Evolutionary conservation across 306 rosid species (phyloP), one percentile per base, ranked within the genome.

Genomic region (Cajanus cajan): DNA sequence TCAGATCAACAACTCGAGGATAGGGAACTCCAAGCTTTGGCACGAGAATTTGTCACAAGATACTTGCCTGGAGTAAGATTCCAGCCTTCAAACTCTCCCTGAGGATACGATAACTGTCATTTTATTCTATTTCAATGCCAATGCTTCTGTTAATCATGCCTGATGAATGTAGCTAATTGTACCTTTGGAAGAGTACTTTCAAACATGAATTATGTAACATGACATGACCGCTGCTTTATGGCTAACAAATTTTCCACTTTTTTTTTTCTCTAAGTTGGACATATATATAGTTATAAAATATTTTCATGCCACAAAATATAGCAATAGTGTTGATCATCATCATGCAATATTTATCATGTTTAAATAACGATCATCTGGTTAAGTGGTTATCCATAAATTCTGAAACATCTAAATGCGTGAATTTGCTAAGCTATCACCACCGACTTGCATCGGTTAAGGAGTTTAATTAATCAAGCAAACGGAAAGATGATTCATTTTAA

Each of bases 11-110:
- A 87, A 71, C 54, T 71, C 2, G 85, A 86, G 5, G 83, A 83
- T 8, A 83, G 74, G 4, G 93, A 92, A 67, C 90, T 94, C 55
- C 96, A 89, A 18, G 84, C 85, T 72, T 19, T 91, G 79, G 94
- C 96, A 36, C 45, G 87, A 70, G 88, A 94, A 14, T 86, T 89
- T 39, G 91, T 90, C 8, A 79, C 87, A 13, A 90, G 90, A 79
- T 88, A 73, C 77, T 80, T 90, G 86, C 92, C 94, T 0, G 93
- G 89, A 39, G 90, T 91, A 5, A 85, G 90, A 84, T 71, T 82
- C 85, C 85, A 85, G 71, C 86, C 90, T 2, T 19, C 91, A 4
- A 70, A 69, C 80, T 85, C 90, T 77, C 80, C 84, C 67, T 80
- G n/a, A 65, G 73, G 8, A 7, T 9, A 8, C 3, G 6, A 61